Base-by-base conservation (phyloP, 2,329 filamentous ascomycete species). In the Gaeumannomyces sp. region DNA sequence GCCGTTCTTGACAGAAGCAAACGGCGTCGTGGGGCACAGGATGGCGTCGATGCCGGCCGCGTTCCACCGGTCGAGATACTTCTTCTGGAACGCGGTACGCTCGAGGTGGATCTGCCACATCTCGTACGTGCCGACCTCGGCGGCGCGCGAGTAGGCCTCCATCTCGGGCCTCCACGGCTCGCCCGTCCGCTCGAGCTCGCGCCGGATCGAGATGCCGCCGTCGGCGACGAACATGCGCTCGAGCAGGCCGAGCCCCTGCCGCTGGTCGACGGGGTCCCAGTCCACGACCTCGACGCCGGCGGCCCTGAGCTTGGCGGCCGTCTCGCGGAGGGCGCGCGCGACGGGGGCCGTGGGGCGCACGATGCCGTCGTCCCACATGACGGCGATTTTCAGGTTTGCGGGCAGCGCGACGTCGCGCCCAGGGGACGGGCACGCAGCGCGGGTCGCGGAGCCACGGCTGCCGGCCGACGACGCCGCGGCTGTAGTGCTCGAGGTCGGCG, bases 271-370 rank as follows among this genome's bases (percentile, higher is more conserved):
- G 1, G 79, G 73, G 19, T 78, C 78, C 81, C 81, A 83, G 13
- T 85, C 81, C 2, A 86, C 71, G 0, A 89, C 66, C 7, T 84
- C 79, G 68, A 87, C 78, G 1, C 81, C 82, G 0, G 79, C 77
- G 0, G 71, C 73, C 56, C 75, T 70, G 19, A 88, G 75, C 61
- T 73, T 78, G 2, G 75, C 73, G 0, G 77, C 78, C 0, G 83
- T 75, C 8, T 77, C 72, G 4, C 75, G 72, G 11, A 91, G 72
- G 1, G 85, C 87, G 10, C 87, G 80, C 0, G 79, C 74, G 3
- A 91, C 80, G 0, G 89, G 89, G 2, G 89, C 88, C 63, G 90
- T 89, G 0, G 89, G 89, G 6, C 75, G 79, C 4, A 89, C 87
- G 61, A 87, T 79, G 13, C 82, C 84, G 71, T 91, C 89, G 72